Percentiles rank a stretch among this genome's conserved stretches.
phyloP scores from a whole-genome alignment of 108 stramenopile genomes.

The Seminavis robusta region DNA sequence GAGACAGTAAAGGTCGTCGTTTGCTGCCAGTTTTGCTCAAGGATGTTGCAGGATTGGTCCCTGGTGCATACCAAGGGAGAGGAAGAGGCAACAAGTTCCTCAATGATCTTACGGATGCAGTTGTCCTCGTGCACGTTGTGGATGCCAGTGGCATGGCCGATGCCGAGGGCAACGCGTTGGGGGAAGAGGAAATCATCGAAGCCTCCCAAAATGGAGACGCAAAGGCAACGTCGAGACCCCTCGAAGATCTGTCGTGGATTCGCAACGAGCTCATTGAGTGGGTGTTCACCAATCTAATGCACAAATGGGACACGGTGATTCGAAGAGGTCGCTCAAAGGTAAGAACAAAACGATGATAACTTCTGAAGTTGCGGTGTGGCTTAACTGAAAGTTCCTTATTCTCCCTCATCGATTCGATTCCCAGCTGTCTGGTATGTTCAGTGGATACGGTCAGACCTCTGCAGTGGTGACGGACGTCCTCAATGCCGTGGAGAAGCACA shows the following conservation, averaged over 20 bases:
- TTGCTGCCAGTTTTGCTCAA: constrained; percentile 79
- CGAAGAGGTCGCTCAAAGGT: constrained; percentile 45
- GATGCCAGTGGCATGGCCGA: constrained; percentile 78
- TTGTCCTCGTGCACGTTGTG: constrained; percentile 83
- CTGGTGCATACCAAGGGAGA: constrained; percentile 83
- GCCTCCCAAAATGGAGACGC: background rate
- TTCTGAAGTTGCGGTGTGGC: background rate
- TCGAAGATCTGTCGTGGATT: constrained; percentile 81
- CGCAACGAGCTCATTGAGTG: constrained; percentile 81
- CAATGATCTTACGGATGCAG: constrained; percentile 87
- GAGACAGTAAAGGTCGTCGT: constrained; percentile 61
- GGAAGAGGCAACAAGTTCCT: constrained; percentile 88
- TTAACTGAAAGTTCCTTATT: background rate
- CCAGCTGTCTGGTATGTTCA: constrained; percentile 79
- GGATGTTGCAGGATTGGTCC: constrained; percentile 91
- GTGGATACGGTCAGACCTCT: constrained; percentile 81
- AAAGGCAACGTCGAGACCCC: constrained; percentile 39
- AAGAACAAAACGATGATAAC: background rate
- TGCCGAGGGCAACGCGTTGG: constrained; percentile 59
- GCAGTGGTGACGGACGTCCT: constrained; percentile 48
- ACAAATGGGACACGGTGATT: constrained; percentile 76
- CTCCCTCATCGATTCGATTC: constrained; percentile 18
- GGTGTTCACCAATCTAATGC: constrained; percentile 76
- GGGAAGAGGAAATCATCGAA: too few species aligned
- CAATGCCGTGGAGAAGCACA: constrained; percentile 52